Conservation (phyloP, 2,329 filamentous ascomycete species). For the Diplodia scrobiculata region DNA sequence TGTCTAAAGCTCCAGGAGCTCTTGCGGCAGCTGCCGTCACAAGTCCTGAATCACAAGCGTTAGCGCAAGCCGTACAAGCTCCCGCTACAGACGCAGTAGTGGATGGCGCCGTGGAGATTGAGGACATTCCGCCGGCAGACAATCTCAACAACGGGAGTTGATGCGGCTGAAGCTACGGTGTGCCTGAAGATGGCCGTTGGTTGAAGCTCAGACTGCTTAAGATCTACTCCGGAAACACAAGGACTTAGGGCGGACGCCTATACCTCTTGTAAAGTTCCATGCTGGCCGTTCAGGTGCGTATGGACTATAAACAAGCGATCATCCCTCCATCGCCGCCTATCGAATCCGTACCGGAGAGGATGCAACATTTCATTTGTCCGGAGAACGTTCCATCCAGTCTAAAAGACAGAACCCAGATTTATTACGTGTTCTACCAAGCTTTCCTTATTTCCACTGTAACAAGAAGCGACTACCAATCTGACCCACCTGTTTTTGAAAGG, state of each 20-base stretch:
- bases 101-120: slow-evolving; percentile 9
- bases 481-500: not conserved
- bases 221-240: too few relatives aligned
- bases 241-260: too few relatives aligned
- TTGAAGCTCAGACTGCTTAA: not conserved
- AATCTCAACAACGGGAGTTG: not conserved
- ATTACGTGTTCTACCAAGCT: not conserved
- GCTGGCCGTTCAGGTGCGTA: too few relatives aligned
- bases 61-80: slow-evolving; percentile 15
- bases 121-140: not conserved
- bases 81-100: slow-evolving; percentile 9
- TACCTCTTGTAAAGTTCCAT: too few relatives aligned
- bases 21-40: not conserved
- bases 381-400: not conserved
- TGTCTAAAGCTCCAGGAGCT: slow-evolving; percentile 9
- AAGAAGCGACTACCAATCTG: not conserved
- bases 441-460: not conserved
- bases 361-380: not conserved
- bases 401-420: not conserved
- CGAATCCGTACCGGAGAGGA: not conserved
- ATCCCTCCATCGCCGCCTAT: not conserved
- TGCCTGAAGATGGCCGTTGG: too few relatives aligned
- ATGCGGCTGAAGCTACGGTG: not conserved
- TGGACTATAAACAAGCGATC: not conserved
- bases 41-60: slow-evolving; percentile 14